Base-by-base conservation (phyloP, 2,329 filamentous ascomycete species). In the Fusarium guadeloupense region DNA sequence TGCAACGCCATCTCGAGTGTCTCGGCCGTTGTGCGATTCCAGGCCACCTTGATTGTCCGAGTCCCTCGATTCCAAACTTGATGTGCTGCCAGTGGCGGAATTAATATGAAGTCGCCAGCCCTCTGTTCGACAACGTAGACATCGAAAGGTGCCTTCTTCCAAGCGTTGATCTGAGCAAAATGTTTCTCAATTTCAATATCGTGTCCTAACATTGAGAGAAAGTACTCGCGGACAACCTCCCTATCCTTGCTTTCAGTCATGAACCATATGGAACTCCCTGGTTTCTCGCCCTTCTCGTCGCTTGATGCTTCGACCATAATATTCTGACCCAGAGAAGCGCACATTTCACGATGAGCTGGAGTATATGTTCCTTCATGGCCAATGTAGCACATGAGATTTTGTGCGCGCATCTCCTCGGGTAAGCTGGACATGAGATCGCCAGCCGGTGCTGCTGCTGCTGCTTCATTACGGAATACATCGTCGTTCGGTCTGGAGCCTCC, bases 51-150 rank as follows among this genome's bases (percentile, higher is more conserved):
- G 85, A 98, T 92, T 0, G 95, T 99, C 38, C 93, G 84, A 3
- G 94, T 97, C 17, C 95, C 95, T 42, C 94, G 87, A 72, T 99
- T 99, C 95, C 95, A 99, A 9, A 99, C 95, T 73, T 99, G 95
- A 75, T 99, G 95, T 0, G 94, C 93, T 4, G 95, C 95, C 16
- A 98, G 79, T 5, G 95, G 93, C 14, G 95, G 95, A 21, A 99
- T 90, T 1, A 99, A 82, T 55, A 99, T 95, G 66, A 98, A 93
- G 71, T 99, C 95, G 5, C 95, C 95, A 7, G 88, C 86, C 54
- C 84, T 89, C 74, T 99, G 95, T 71, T 98, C 93, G 12, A 97
- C 92, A 10, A 98, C 84, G 71, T 96, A 97, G 1, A 95, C 93
- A 14, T 89, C 92, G 69, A 98, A 98, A 0, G 92, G 93, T 0